Evolutionary conservation across 228 moss, liverwort and hornwort species (phyloP).

Genomic region (Sphagnum fallax): DNA sequence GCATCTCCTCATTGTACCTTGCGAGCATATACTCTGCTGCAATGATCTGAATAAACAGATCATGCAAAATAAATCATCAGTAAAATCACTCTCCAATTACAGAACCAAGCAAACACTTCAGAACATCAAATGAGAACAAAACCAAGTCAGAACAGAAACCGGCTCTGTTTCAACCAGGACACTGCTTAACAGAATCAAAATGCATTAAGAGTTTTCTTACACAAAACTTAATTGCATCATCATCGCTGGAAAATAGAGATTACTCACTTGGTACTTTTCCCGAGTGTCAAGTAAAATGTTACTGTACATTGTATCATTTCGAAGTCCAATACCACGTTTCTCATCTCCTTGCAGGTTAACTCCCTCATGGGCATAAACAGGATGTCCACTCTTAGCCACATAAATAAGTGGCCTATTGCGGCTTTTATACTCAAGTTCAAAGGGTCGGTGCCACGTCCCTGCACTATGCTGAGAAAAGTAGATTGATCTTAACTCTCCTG

Average conservation of each 20-base stretch:
- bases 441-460: slow-evolving; percentile 57
- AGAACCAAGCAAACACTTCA: neutral
- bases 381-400: slow-evolving; percentile 63
- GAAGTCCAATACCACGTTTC: slow-evolving; percentile 48
- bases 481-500: slow-evolving; percentile 54
- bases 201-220: neutral
- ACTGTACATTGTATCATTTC: slow-evolving; percentile 67
- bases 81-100: neutral
- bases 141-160: too few species aligned
- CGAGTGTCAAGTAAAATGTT: slow-evolving; percentile 42
- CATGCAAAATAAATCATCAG: neutral
- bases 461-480: slow-evolving; percentile 73
- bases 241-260: neutral
- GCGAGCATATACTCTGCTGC: slow-evolving; percentile 47
- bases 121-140: neutral
- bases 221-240: too few species aligned
- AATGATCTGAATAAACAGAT: slow-evolving; percentile 33
- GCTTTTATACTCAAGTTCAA: slow-evolving; percentile 54
- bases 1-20: slow-evolving; percentile 43
- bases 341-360: slow-evolving; percentile 73
- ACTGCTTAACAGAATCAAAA: neutral
- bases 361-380: slow-evolving; percentile 58
- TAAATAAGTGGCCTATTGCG: slow-evolving; percentile 53
- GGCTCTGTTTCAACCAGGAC: neutral
- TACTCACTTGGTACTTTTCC: slow-evolving; percentile 24